Conservation (phyloP, 768 basidiomycete species). For the Tylopilus plumbeoviolaceoides region DNA sequence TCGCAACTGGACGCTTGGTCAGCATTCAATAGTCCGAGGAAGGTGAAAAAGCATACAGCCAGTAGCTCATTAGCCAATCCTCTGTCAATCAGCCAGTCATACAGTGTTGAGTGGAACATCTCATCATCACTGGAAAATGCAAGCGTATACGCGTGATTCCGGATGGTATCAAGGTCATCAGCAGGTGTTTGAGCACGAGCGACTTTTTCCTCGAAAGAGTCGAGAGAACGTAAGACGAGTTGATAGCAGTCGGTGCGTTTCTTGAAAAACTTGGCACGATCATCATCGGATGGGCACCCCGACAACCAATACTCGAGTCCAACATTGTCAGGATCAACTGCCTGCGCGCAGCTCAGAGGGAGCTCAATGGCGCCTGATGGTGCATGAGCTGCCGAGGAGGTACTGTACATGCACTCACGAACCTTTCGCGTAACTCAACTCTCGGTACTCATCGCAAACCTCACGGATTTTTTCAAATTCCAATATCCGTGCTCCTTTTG, state of each 20-base stretch:
- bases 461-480: slow-evolving; percentile 83
- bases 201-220: slow-evolving; percentile 70
- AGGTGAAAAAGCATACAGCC: slow-evolving; percentile 54
- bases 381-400: background rate
- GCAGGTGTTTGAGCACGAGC: slow-evolving; percentile 29
- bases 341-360: slow-evolving; percentile 76
- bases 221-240: slow-evolving; percentile 76
- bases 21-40: slow-evolving; percentile 5
- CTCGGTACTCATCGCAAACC: slow-evolving; percentile 85
- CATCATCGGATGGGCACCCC: slow-evolving; percentile 55
- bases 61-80: slow-evolving; percentile 84
- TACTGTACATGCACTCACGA: slow-evolving; percentile 11
- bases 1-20: slow-evolving; percentile 53
- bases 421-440: slow-evolving; percentile 82
- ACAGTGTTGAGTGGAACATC: slow-evolving; percentile 90
- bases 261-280: slow-evolving; percentile 54
- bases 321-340: slow-evolving; percentile 70
- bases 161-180: slow-evolving; percentile 66
- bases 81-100: slow-evolving; percentile 87
- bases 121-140: slow-evolving; percentile 84
- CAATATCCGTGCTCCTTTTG: slow-evolving; percentile 81
- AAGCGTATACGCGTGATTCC: slow-evolving; percentile 80
- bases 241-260: slow-evolving; percentile 73
- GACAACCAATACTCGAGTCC: slow-evolving; percentile 76
- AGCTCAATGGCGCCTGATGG: slow-evolving; percentile 75